A percentile compares a stretch with the other conserved stretches of the same genome.
Evolutionary conservation across 2,329 filamentous ascomycete species (phyloP).

Genomic region (Calonectria henricotiae): DNA sequence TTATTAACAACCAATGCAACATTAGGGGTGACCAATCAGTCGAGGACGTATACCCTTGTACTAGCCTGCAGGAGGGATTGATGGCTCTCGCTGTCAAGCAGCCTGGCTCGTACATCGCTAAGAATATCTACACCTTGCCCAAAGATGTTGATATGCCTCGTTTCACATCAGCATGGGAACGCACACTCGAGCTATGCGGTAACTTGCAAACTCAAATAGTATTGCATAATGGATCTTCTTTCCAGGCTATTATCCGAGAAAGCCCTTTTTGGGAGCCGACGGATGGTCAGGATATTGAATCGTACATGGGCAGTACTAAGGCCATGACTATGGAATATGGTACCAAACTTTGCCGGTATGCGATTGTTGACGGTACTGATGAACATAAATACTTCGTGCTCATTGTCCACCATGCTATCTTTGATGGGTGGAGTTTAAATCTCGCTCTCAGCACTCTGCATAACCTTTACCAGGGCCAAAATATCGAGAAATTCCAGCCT

Average conservation of each 20-base stretch:
- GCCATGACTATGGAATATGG: conserved; percentile 14
- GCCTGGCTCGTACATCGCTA: conserved; percentile 17
- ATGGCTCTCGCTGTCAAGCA: conserved; percentile 16
- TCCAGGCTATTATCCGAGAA: conserved; percentile 4
- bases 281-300: not conserved
- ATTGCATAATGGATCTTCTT: not conserved
- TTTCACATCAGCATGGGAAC: conserved; percentile 6
- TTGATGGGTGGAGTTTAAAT: conserved; percentile 20
- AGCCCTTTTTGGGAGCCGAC: not conserved
- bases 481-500: not conserved
- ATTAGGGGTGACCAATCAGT: not conserved
- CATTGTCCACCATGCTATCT: conserved; percentile 8
- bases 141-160: not conserved
- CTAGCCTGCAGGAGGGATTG: conserved; percentile 18
- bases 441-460: not conserved
- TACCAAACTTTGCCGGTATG: not conserved
- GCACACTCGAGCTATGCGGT: not conserved
- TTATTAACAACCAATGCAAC: not conserved
- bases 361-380: not conserved
- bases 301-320: not conserved
- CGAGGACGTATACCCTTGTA: conserved; percentile 22
- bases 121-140: conserved; percentile 18
- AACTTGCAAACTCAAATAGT: conserved; percentile 6
- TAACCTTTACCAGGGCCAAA: not conserved
- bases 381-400: not conserved